A percentile compares a stretch with the other conserved stretches of the same genome.
Conservation (phyloP, 805 yeast species). For the Yarrowia keelungensis region DNA sequence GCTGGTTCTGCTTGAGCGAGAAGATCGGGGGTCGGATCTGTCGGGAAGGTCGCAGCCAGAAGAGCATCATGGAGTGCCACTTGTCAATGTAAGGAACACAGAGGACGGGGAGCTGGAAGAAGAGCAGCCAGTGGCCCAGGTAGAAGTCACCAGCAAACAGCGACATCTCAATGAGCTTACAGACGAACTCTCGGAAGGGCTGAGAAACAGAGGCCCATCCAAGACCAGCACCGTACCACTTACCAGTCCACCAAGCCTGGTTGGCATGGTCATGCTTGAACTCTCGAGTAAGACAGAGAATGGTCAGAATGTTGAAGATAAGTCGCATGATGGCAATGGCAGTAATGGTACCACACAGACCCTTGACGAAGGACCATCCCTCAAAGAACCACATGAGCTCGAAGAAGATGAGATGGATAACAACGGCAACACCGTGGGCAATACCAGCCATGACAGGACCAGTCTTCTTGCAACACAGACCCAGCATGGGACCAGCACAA, state of each 20-base stretch:
- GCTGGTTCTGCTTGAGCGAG: constrained; percentile 93
- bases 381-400: constrained; percentile 97
- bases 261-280: constrained; percentile 94
- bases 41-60: constrained; percentile 97
- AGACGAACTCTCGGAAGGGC: constrained; percentile 93
- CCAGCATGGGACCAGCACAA: constrained; percentile 96
- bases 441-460: constrained; percentile 94
- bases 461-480: constrained; percentile 94
- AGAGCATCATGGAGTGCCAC: constrained; percentile 97
- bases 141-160: constrained; percentile 97
- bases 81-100: constrained; percentile 88
- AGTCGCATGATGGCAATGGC: constrained; percentile 87
- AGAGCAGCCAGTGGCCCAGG: constrained; percentile 86
- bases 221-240: constrained; percentile 94
- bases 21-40: constrained; percentile 98
- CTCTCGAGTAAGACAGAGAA: constrained; percentile 85
- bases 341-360: constrained; percentile 84
- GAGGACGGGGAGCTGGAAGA: constrained; percentile 87
- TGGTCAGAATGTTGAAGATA: constrained; percentile 82
- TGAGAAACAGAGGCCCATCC: constrained; percentile 95
- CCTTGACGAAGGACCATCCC: constrained; percentile 87
- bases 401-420: constrained; percentile 85
- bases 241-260: constrained; percentile 99
- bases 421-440: constrained; percentile 94
- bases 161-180: constrained; percentile 91